phyloP scores from a whole-genome alignment of 139 green algal species.

The Chara braunii region DNA sequence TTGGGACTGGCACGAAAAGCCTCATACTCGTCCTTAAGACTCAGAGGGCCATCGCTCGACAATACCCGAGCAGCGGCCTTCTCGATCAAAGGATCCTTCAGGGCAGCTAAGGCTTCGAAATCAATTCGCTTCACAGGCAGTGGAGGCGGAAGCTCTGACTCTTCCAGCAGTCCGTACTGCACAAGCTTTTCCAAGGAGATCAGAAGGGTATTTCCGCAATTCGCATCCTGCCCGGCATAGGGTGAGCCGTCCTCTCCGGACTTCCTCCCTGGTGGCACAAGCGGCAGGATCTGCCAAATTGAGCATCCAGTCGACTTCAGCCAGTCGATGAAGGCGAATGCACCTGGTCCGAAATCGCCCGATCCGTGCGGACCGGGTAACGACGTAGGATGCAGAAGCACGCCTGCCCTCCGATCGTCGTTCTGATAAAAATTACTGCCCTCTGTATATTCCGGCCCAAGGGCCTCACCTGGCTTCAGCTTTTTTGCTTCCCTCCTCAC shows the following conservation, averaged over 20 bases:
- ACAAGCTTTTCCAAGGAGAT: constrained; percentile 79
- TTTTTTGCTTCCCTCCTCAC: too few relatives aligned
- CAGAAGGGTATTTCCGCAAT: constrained; percentile 85
- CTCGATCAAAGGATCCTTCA: constrained; percentile 21
- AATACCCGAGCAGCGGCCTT: constrained; percentile 22
- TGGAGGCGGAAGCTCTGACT: constrained; percentile 47
- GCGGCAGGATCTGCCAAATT: constrained; percentile 77
- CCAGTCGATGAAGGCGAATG: constrained; percentile 84
- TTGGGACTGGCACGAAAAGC: not conserved
- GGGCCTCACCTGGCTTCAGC: too few relatives aligned
- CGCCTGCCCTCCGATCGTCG: too few relatives aligned
- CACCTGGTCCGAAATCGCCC: constrained; percentile 76
- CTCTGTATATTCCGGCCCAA: too few relatives aligned
- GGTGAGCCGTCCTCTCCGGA: constrained; percentile 67
- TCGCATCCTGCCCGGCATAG: constrained; percentile 84
- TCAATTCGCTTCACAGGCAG: constrained; percentile 15
- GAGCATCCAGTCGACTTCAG: constrained; percentile 57
- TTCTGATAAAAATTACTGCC: too few relatives aligned
- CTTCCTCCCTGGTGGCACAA: constrained; percentile 79
- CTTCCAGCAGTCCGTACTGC: constrained; percentile 66
- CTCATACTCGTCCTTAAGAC: constrained; percentile 11
- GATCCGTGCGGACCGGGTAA: constrained; percentile 78
- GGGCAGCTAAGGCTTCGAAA: not conserved
- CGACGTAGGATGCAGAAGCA: constrained; percentile 90
- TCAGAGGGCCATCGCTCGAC: not conserved